phyloP scores from a whole-genome alignment of 495 filamentous ascomycete species.

The Penicillium robsamsonii region DNA sequence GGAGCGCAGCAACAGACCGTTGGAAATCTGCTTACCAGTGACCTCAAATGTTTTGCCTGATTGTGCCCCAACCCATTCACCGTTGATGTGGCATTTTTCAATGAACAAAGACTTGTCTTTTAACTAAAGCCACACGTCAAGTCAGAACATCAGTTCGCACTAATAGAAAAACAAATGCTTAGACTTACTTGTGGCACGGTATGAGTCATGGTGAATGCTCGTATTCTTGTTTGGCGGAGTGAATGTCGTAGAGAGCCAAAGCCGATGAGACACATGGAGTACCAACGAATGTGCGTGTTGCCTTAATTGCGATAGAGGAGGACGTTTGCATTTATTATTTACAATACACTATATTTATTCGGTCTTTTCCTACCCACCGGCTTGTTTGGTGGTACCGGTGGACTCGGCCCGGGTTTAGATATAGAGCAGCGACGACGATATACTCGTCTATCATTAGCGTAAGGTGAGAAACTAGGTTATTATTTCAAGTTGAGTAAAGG shows the following conservation, averaged over 20 bases:
- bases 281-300: background rate
- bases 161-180: background rate
- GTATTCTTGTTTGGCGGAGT: background rate
- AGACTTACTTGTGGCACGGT: background rate
- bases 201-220: background rate
- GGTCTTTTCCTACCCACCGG: background rate
- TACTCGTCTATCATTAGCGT: background rate
- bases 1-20: background rate
- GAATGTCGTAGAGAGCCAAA: background rate
- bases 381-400: background rate
- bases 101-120: constrained; percentile 3
- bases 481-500: too few species aligned
- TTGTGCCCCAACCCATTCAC: constrained; percentile 3
- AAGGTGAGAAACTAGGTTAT: background rate
- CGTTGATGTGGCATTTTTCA: constrained; percentile 8
- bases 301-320: background rate
- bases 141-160: background rate
- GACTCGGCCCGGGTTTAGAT: background rate
- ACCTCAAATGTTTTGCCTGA: constrained; percentile 10
- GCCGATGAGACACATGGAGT: background rate
- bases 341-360: background rate
- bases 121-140: background rate
- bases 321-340: background rate
- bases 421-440: too few species aligned
- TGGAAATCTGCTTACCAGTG: background rate